Percentiles rank a stretch among this genome's conserved stretches.
These are phyloP conservation scores for Rhododendron molle DNA, from an alignment of 148 eudicot genomes.

Conservation along the genomic window DNA sequence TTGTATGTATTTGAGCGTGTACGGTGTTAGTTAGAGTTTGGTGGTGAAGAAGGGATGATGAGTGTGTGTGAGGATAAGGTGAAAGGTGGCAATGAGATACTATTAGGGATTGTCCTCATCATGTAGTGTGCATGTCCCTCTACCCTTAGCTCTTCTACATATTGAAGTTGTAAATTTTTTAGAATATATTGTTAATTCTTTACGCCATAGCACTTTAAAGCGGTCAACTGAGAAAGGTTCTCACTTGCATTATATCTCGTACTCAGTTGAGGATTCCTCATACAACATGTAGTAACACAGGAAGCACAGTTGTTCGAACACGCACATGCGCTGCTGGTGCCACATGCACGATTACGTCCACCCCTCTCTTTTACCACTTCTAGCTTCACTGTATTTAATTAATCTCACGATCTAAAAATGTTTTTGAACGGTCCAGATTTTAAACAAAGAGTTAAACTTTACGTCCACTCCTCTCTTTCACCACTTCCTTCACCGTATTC, in stretches of 20 bases:
- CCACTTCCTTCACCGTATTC: no score
- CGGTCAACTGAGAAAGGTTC: background rate
- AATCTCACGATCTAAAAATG: no score
- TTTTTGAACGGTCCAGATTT: no score
- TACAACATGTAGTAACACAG: no score
- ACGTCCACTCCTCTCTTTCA: no score
- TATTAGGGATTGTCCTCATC: constrained; percentile 7
- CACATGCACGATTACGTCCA: background rate
- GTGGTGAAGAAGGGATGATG: constrained; percentile 17
- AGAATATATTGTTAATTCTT: no score
- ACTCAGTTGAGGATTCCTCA: no score
- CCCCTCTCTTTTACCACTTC: no score
- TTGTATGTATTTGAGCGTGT: constrained; percentile 6
- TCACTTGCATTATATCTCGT: no score
- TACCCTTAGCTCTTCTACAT: background rate
- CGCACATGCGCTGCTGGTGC: background rate
- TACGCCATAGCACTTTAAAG: background rate
- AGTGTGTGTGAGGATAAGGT: constrained; percentile 15
- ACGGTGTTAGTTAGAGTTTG: constrained; percentile 15
- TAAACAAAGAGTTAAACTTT: no score
- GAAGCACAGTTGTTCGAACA: no score
- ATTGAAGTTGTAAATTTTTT: background rate
- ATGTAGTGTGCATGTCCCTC: background rate
- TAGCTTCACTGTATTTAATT: no score
- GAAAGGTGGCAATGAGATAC: constrained; percentile 15